Base-by-base conservation (phyloP, 2,329 filamentous ascomycete species). In the Penicillium palitans region DNA sequence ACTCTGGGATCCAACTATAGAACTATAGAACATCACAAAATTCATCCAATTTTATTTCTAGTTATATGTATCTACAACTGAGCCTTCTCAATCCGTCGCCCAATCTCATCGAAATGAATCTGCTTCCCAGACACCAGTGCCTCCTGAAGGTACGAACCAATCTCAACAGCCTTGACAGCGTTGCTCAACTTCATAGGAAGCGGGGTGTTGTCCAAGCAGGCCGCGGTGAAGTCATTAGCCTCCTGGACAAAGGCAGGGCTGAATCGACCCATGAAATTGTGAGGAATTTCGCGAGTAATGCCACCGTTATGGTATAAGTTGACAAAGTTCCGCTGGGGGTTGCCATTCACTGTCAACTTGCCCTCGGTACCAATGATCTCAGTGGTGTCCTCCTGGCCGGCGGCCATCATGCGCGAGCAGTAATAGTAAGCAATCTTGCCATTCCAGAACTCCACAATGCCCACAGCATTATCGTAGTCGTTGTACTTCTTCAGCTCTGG, bases 361-460 rank as follows among this genome's bases (percentile, higher is more conserved):
- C 87, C 86, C 63, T 83, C 79, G 2, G 86, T 89, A 25, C 86
- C 87, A 57, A 88, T 85, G 62, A 89, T 82, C 73, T 89, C 86
- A 0, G 86, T 87, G 31, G 31, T 33, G 5, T 33, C 31, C 31
- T 33, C 31, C 2, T 33, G 31, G 12, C 31, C 31, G 4, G 31
- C 31, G 5, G 31, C 31, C 31, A 33, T 33, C 31, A 33, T 33
- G 5, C 31, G 31, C 31, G 31, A 33, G 31, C 31, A 80, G 73
- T 85, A 89, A 59, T 87, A 82, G 68, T 88, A 84, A 3, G 85
- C 86, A 47, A 89, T 84, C 68, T 83, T 82, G 42, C 83, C 85
- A 52, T 80, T 80, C 66, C 80, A 83, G 70, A 89, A 89, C 70
- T 89, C 86, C 13, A 88, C 81, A 21, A 88, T 78, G 6, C 84